Evolutionary conservation across 1,284 basidiomycete genomes (phyloP), one percentile per base, ranked within the genome.

Genomic region (Lentinula novae-zelandiae): DNA sequence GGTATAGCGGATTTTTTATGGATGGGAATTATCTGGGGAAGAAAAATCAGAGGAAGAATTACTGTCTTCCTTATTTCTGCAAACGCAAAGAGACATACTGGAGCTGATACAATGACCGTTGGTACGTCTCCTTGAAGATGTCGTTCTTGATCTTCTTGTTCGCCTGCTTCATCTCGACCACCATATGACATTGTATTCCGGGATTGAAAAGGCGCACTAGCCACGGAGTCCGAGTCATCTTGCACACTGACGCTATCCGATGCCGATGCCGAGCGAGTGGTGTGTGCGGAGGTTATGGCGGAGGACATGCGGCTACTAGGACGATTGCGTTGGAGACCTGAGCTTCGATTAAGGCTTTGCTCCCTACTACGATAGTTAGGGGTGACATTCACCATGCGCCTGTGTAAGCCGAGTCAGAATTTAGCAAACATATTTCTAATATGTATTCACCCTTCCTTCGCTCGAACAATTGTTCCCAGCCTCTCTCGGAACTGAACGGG

Each of bases 321-420:
- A 46, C 54, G 54, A 40, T 53, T 33, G 13, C 31, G 50, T 3
- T 52, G 50, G 5, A 17, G 13, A 12, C 38, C 38, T 12, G 39
- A 36, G 42, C 17, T 56, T 46, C 40, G 13, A 36, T 22, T 34
- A 8, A 42, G n/a, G 31, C 42, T 36, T 8, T 36, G 51, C 13
- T 53, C 51, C 38, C 51, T 46, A 31, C 27, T 46, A 5, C 27
- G 54, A 33, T 56, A 56, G 42, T 51, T 58, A 8, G 57, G 51
- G 10, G 58, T 58, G 2, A 62, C 57, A 15, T 62, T 62, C 20
- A 62, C 61, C 61, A 62, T 62, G 22, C 57, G 52, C 12, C 61
- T 62, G 34, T 38, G 36, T 38, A 12, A 38, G 27, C 27, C 27
- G 27, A 27, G 27, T 27, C 27, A 27, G 27, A 27, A 4, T 27